Base-by-base conservation (phyloP, 768 basidiomycete species). In the Termitomyces sp. region DNA sequence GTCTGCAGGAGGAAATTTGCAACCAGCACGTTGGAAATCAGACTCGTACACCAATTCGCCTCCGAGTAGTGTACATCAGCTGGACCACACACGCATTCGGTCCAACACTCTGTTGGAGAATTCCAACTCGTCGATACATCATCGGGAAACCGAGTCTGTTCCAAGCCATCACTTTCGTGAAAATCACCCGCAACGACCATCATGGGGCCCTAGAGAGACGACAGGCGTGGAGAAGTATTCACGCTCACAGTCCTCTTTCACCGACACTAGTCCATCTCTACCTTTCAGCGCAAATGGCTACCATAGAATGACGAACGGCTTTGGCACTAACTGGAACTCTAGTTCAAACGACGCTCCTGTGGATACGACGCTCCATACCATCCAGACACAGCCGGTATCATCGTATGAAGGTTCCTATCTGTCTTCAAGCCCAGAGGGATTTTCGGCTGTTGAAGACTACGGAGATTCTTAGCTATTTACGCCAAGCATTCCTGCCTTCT, bases 341-440 rank as follows among this genome's bases (percentile, higher is more conserved):
- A 67, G 62, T 14, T 70, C 72, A 34, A 63, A 61, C 41, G 69
- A 63, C 36, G 63, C 68, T 22, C 64, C 76, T 51, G 66, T 65
- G 18, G 73, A 74, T 10, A 71, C 72, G 2, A 71, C 71, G 5
- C 68, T 76, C 8, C 76, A 77, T 51, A 43, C 65, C 31, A 61
- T 58, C 22, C 57, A 57, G 55, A 59, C 63, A 37, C 61, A 64
- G 48, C 37, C 61, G 10, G 44, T 61, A 26, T 39, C 59, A 16
- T 58, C 58, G 32, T 61, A 61, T 48, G 58, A 59, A 20, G n/a
- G 39, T 29, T 53, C 72, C 27, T 72, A 69, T 52, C 64, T 74
- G 14, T 63, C 76, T 49, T 72, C 77, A 22, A 76, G 73, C 54
- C 72, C 77, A 55, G 78, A 77, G 46, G 77, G 77, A 31, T 78